Base-by-base conservation (phyloP, 257 asterid genomes). In the Scutellaria baicalensis region DNA sequence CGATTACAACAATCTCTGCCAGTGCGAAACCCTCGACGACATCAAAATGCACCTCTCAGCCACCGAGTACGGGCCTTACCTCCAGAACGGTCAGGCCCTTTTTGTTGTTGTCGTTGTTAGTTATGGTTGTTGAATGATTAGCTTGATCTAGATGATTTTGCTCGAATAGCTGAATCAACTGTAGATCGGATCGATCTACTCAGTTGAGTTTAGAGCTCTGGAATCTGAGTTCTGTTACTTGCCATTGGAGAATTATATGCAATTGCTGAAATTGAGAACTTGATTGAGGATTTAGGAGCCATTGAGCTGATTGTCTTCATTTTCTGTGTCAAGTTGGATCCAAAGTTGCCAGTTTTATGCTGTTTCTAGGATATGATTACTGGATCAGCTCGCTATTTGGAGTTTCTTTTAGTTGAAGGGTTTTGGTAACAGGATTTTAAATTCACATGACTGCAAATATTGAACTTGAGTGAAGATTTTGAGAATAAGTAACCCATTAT, bases 41-140 rank as follows among this genome's bases (percentile, higher is more conserved):
- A 81, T 90, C 84, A 88, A 90, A 82, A 90, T 85, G 96, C 96
- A 90, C 81, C 96, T 90, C 43, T 84, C 95, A 45, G 96, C 96
- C 85, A 88, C 93, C 54, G 93, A 90, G 79, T 90, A 90, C 70
- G 96, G 93, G 45, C 80, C 93, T 47, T 88, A 85, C 75, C 96
- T 90, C 58, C 95, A 90, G 45, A 90, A 90, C 50, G 96, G 96
- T 89, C 18, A 13, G 88, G 68, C 44, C 14, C 6, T 60, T n/a
- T n/a, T 0, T 49, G 36, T 44, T 9, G 12, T 51, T 14, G 27
- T 8, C 33, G 38, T 9, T 21, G 39, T 14, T 23, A 23, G 48
- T 61, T 21, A 20, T 38, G 17, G 14, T 42, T 52, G 49, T 9
- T 62, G 0, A n/a, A 40, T 59, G 39, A 43, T 66, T 59, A 6